Conservation (phyloP, 495 filamentous ascomycete genomes). For the Extremus antarcticus region DNA sequence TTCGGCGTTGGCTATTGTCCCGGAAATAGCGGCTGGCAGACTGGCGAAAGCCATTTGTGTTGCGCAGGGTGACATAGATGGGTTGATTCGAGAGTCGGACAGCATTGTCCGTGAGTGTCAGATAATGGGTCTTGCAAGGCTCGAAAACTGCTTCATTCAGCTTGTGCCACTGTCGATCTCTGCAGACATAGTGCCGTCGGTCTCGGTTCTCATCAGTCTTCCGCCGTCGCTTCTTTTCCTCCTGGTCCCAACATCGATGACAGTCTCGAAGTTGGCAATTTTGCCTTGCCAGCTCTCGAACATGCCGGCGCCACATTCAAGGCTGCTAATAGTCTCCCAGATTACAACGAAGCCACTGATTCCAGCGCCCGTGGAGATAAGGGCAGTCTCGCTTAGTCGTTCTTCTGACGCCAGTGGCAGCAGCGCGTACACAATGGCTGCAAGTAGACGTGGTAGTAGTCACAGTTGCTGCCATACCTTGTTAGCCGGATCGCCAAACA, state of each 20-base stretch:
- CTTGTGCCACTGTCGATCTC: too few relatives aligned
- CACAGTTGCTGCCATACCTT: not conserved
- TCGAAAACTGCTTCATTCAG: not conserved
- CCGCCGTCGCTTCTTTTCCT: not conserved
- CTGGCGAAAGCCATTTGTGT: not conserved
- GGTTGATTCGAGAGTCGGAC: not conserved
- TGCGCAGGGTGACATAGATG: not conserved
- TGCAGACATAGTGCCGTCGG: too few relatives aligned
- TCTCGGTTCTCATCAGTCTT: too few relatives aligned
- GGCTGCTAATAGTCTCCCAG: slow-evolving; percentile 1
- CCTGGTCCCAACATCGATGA: not conserved
- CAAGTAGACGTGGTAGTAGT: slow-evolving; percentile 3
- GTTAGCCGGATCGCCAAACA: not conserved
- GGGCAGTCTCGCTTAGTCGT: not conserved
- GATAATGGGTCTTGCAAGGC: not conserved
- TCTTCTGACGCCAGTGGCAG: not conserved
- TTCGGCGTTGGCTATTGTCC: not conserved
- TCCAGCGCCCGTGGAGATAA: not conserved
- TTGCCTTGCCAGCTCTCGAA: slow-evolving; percentile 1
- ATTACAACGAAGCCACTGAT: slow-evolving; percentile 2
- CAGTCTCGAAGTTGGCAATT: not conserved
- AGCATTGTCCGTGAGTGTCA: not conserved
- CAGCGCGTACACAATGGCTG: not conserved
- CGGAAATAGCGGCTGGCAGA: not conserved
- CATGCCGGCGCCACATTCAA: not conserved